Evolutionary conservation across 768 basidiomycete genomes (phyloP).

Genomic region (Hericium coralloides): DNA sequence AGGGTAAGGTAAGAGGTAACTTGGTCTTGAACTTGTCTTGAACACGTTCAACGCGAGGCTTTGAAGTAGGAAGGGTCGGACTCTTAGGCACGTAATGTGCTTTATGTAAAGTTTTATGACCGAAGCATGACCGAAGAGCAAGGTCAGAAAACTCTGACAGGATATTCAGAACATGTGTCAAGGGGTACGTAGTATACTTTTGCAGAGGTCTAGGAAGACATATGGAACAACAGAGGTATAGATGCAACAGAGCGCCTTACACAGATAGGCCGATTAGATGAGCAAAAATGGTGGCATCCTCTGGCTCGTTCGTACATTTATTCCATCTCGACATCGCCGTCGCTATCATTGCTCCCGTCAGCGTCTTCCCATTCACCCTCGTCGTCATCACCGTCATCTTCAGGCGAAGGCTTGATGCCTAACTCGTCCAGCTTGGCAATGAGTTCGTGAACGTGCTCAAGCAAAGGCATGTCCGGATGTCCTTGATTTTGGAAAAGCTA

Average conservation of each 20-base stretch:
- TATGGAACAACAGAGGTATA: background rate
- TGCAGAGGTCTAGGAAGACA: background rate
- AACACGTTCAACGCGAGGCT: too few relatives aligned
- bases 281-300: too few relatives aligned
- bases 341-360: conserved; percentile 45
- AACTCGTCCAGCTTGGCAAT: conserved; percentile 54
- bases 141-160: too few relatives aligned
- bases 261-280: background rate
- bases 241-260: background rate
- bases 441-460: conserved; percentile 70
- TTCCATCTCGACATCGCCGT: conserved; percentile 35
- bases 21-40: too few relatives aligned
- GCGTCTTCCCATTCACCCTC: conserved; percentile 56
- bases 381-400: conserved; percentile 44
- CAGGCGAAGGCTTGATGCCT: conserved; percentile 55
- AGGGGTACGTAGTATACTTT: conserved; percentile 1
- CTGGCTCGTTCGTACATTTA: background rate
- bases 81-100: too few relatives aligned
- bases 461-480: conserved; percentile 66
- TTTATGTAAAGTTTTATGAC: too few relatives aligned
- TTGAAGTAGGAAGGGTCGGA: too few relatives aligned
- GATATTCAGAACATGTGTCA: too few relatives aligned
- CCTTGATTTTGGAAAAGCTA: conserved; percentile 66
- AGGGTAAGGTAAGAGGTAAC: too few relatives aligned
- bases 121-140: too few relatives aligned